phyloP scores from a whole-genome alignment of 257 asterid species.

The Jacaranda mimosifolia region DNA sequence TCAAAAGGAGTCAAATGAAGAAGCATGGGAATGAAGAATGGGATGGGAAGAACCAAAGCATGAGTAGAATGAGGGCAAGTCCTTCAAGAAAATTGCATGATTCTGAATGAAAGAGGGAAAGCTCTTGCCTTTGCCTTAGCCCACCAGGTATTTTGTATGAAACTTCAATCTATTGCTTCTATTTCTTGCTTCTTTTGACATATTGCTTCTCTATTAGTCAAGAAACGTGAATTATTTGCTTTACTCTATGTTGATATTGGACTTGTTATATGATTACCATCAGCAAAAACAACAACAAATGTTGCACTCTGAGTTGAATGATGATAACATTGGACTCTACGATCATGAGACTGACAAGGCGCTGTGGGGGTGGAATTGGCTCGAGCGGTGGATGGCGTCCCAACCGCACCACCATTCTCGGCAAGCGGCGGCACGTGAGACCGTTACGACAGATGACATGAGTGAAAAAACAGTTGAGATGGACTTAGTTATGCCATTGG shows the following conservation, averaged over 20 bases:
- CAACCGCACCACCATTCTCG: conserved; percentile 62
- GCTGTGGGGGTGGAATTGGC: conserved; percentile 88
- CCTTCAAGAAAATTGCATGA: conserved; percentile 56
- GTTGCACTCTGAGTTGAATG: conserved; percentile 34
- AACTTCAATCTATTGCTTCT: not conserved
- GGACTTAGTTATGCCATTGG: conserved; percentile 50
- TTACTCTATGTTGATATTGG: not conserved
- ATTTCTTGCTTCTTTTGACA: not conserved
- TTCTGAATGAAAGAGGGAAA: conserved; percentile 69
- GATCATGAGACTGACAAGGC: conserved; percentile 52
- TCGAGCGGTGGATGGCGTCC: conserved; percentile 90
- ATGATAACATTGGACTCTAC: conserved; percentile 34
- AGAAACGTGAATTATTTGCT: not conserved
- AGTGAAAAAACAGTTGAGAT: conserved; percentile 80
- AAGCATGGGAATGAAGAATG: conserved; percentile 54
- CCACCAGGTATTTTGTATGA: conserved; percentile 57
- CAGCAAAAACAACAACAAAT: conserved; percentile 46
- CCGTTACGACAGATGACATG: conserved; percentile 47
- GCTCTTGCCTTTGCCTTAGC: conserved; percentile 82
- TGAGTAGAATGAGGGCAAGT: conserved; percentile 54
- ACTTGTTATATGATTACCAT: not conserved
- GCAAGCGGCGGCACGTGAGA: conserved; percentile 51
- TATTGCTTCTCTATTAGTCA: not conserved
- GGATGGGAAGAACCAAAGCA: conserved; percentile 57
- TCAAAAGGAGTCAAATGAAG: conserved; percentile 41